Base-by-base conservation (phyloP, 2,329 filamentous ascomycete species). In the Hypoxylon sp. region DNA sequence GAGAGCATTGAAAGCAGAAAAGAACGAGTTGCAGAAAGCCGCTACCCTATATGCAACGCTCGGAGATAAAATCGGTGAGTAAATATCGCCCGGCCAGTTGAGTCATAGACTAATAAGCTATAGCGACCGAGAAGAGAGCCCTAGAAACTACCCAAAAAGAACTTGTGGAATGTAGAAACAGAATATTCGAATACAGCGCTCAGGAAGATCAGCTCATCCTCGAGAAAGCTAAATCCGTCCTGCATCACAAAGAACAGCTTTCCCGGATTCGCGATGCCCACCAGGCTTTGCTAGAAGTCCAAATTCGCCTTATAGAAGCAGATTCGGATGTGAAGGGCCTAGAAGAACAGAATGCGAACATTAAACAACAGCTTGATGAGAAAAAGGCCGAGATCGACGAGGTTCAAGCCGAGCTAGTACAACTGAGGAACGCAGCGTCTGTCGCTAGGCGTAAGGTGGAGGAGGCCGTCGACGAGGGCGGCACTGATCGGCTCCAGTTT, bases 261-360 rank as follows among this genome's bases (percentile, higher is more conserved):
- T 85, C 86, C n/a, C 77, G 80, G 20, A 86, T 97, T 49, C 87
- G 88, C 13, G 79, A 83, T 54, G 85, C 89, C 5, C 89, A 92
- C 58, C 85, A 90, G 50, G 86, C 87, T 13, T 81, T 93, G 10
- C 80, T 95, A 14, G 90, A 95, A 74, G 89, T 88, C 1, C 87
- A 92, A 72, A 85, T 98, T 49, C 85, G 89, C 68, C 82, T 88
- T 0, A 87, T 97, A 31, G 96, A 99, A 82, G 95, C 94, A 1
- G 79, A 85, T n/a, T 98, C 94, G 0, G 96, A 99, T 75, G 80
- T 92, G 2, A 85, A 89, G 49, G 87, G 88, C 5, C 83, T 98
- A n/a, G 87, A 88, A 73, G 82, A 83, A 14, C 90, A 90, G 64
- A 93, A 94, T 73, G 74, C 79, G 7, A 84, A 88, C 53, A 88